phyloP scores from a whole-genome alignment of 139 green algal species.

The Monoraphidium neglectum region DNA sequence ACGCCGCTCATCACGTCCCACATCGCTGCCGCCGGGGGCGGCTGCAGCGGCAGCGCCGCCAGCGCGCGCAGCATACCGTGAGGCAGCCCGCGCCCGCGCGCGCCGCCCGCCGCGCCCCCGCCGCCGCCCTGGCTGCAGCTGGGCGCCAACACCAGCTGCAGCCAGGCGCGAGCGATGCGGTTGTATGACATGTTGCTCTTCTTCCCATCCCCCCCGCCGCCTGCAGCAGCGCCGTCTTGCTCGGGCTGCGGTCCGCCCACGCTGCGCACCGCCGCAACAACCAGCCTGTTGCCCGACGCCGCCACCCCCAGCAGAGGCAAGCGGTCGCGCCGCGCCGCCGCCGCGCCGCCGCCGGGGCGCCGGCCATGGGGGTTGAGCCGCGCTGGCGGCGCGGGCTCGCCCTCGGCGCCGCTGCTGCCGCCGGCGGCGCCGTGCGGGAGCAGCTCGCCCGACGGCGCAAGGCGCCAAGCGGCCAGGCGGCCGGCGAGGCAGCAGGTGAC shows the following conservation, averaged over 20 bases:
- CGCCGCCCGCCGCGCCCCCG: neutral
- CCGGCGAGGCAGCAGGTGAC: neutral
- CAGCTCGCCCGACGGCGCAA: neutral
- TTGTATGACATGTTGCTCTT: neutral
- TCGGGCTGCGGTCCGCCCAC: constrained; percentile 1
- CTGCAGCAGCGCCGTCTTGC: constrained; percentile 7
- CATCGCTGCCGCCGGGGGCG: too few species aligned
- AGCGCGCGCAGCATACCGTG: too few species aligned
- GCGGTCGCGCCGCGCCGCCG: neutral
- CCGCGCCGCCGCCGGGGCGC: neutral
- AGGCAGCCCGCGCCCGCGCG: neutral
- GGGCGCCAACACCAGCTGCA: constrained; percentile 19
- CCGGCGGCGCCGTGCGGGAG: neutral
- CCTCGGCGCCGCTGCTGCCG: neutral
- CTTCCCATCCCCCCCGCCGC: neutral
- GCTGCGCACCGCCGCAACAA: constrained; percentile 11
- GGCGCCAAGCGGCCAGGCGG: neutral
- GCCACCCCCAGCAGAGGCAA: constrained; percentile 13
- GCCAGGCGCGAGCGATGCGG: neutral
- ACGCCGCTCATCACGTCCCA: too few species aligned
- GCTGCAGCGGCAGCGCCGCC: too few species aligned
- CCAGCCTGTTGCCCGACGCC: neutral
- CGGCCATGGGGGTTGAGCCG: constrained; percentile 20
- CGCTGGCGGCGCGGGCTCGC: neutral
- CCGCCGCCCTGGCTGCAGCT: neutral